These are phyloP conservation scores for Pharus latifolius DNA, from an alignment of 176 grass and related monocot species.

Conservation along the genomic window DNA sequence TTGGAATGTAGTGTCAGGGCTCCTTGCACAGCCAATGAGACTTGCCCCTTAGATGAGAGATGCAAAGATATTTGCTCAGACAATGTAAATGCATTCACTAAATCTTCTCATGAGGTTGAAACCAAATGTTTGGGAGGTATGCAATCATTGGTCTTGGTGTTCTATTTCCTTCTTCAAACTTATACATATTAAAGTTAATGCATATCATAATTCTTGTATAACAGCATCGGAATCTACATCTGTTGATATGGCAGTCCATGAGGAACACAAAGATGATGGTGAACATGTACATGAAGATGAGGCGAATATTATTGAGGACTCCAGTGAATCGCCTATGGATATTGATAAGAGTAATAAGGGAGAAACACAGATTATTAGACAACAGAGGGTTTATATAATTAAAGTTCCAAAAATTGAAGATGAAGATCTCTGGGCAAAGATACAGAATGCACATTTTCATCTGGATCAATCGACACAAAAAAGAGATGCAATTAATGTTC, in stretches of 20 bases:
- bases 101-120: slow-evolving; percentile 29
- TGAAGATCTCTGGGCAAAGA: slow-evolving; percentile 57
- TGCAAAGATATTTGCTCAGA: not conserved
- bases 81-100: slow-evolving; percentile 12
- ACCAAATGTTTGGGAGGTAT: slow-evolving; percentile 37
- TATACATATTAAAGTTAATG: slow-evolving; percentile 1
- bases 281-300: slow-evolving; percentile 7
- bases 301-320: slow-evolving; percentile 1
- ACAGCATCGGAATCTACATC: slow-evolving; percentile 17
- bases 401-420: slow-evolving; percentile 55
- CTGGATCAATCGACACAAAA: slow-evolving; percentile 58
- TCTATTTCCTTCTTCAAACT: not conserved
- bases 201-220: slow-evolving; percentile 22
- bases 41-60: not conserved
- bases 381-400: slow-evolving; percentile 29
- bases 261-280: slow-evolving; percentile 12
- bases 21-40: not conserved
- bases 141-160: not conserved
- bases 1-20: not conserved
- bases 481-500: slow-evolving; percentile 60
- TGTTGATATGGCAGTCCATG: not conserved
- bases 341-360: slow-evolving; percentile 18
- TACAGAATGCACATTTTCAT: slow-evolving; percentile 44
- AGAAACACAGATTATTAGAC: slow-evolving; percentile 16
- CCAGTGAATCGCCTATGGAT: slow-evolving; percentile 10